Evolutionary conservation across 2,329 filamentous ascomycete genomes (phyloP).

Genomic region (Reticulascus tulasneorum): DNA sequence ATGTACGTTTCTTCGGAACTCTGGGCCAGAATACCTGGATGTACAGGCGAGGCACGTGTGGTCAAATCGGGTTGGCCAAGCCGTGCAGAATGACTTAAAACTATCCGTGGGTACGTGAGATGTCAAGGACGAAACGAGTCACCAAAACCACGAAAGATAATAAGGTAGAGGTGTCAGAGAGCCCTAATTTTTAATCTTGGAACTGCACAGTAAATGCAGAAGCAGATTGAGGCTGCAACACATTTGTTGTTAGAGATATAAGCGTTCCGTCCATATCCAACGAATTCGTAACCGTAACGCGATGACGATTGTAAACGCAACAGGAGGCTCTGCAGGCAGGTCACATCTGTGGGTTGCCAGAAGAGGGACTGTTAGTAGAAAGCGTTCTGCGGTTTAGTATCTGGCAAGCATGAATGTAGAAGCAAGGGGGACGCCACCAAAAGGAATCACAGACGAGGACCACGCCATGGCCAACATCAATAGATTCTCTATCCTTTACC

Average conservation of each 20-base stretch:
- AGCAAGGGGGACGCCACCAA: too few species aligned
- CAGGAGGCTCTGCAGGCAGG: too few species aligned
- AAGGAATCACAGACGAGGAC: constrained; percentile 5
- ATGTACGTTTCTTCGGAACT: too few species aligned
- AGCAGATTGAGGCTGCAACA: constrained; percentile 52
- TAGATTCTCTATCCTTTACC: constrained; percentile 13
- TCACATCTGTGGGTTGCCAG: too few species aligned
- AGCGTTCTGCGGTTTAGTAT: too few species aligned
- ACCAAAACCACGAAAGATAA: constrained; percentile 41
- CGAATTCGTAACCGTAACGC: background rate
- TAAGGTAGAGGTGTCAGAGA: constrained; percentile 50
- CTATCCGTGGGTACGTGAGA: too few species aligned
- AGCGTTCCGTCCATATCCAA: constrained; percentile 37
- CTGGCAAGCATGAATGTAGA: too few species aligned
- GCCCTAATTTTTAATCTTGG: constrained; percentile 52
- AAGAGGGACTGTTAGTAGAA: too few species aligned
- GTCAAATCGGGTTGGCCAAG: too few species aligned
- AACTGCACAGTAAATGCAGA: constrained; percentile 46
- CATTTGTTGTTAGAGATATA: constrained; percentile 46
- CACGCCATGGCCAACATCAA: constrained; percentile 8
- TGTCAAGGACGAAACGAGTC: constrained; percentile 65
- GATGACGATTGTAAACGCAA: background rate
- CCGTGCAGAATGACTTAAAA: too few species aligned
- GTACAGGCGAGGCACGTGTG: too few species aligned
- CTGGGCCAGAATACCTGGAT: too few species aligned